Evolutionary conservation across 2,329 filamentous ascomycete genomes (phyloP), one percentile per base, ranked within the genome.

Genomic region (Neofusicoccum laricinum): DNA sequence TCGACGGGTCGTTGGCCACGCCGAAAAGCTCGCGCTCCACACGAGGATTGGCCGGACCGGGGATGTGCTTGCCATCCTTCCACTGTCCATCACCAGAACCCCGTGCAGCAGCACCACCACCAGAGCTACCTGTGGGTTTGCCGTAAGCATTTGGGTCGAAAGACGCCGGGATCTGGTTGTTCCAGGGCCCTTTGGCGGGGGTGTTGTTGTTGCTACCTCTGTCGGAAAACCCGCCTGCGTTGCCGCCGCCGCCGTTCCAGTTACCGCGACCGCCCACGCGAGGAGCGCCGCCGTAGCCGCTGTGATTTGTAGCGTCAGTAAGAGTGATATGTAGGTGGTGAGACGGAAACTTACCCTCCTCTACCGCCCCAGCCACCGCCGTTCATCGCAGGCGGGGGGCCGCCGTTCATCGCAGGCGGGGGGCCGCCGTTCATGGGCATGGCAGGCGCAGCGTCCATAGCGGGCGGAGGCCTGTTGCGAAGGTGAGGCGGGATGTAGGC

Each of bases 1-100:
- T 98, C 70, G 90, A 88, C 68, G 94, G 92, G 75, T 98, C 95
- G 78, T 98, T 94, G 71, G 89, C 83, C 58, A 90, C 84, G 74
- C 95, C 95, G 78, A 97, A 99, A 61, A 99, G 90, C 76, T 99
- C 95, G 72, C 93, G 93, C 86, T 99, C 95, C 51, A 96, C 70
- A 71, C 94, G 93, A 68, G 89, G 86, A 83, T 98, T 98, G 71
- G 89, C 79, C 68, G 93, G 92, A 65, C 95, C 95, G 66, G 94
- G 86, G 72, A 97, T 84, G 83, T 99, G 95, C 85, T 98, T 97
- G 79, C 95, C 95, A 70, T 98, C 94, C 75, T 89, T 88, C 95
- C 95, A 99, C 82, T 92, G 89, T 74, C 95, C 95, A 75, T 98
- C 95, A 73, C 95, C 95, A 76, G 93, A 96, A 73, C 93, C 93